A percentile compares a stretch with the other conserved stretches of the same genome.
These are phyloP conservation scores for Amborella trichopoda DNA, from an alignment of 164 flowering plant genomes.

Conservation along the genomic window DNA sequence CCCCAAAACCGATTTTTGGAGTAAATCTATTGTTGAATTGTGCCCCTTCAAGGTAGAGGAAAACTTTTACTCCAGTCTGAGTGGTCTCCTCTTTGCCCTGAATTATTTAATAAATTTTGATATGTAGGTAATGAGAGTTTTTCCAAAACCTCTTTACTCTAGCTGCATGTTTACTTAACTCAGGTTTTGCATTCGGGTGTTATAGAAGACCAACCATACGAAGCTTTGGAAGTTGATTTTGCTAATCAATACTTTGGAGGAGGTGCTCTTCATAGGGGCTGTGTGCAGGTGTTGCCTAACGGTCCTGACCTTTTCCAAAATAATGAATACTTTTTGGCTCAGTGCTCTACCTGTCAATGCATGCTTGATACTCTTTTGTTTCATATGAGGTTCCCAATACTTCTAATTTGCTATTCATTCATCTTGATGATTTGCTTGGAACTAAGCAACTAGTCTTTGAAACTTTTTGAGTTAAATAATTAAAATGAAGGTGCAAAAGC, in stretches of 20 bases:
- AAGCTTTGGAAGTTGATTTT: slow-evolving; percentile 89
- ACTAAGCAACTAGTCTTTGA: too few relatives aligned
- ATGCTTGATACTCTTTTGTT: too few relatives aligned
- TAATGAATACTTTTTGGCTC: too few relatives aligned
- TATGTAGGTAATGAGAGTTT: too few relatives aligned
- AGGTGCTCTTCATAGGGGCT: slow-evolving; percentile 78
- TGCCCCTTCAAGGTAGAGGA: slow-evolving; percentile 59
- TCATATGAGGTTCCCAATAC: too few relatives aligned
- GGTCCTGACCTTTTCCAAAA: too few relatives aligned
- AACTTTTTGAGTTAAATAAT: too few relatives aligned
- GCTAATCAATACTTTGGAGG: slow-evolving; percentile 91
- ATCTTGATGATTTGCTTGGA: too few relatives aligned
- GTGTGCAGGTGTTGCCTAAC: slow-evolving; percentile 71
- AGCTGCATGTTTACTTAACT: neutral
- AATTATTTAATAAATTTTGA: neutral
- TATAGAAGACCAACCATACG: slow-evolving; percentile 63
- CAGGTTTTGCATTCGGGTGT: slow-evolving; percentile 56
- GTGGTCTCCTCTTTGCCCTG: neutral
- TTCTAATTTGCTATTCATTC: too few relatives aligned
- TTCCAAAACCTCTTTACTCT: neutral
- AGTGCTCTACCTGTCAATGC: too few relatives aligned
- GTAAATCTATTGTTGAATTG: slow-evolving; percentile 41
- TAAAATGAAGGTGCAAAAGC: too few relatives aligned
- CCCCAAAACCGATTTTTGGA: slow-evolving; percentile 59
- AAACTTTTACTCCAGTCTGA: neutral